A percentile compares a stretch with the other conserved stretches of the same genome.
phyloP scores from a whole-genome alignment of 768 basidiomycete genomes.

The Mycena galericulata region DNA sequence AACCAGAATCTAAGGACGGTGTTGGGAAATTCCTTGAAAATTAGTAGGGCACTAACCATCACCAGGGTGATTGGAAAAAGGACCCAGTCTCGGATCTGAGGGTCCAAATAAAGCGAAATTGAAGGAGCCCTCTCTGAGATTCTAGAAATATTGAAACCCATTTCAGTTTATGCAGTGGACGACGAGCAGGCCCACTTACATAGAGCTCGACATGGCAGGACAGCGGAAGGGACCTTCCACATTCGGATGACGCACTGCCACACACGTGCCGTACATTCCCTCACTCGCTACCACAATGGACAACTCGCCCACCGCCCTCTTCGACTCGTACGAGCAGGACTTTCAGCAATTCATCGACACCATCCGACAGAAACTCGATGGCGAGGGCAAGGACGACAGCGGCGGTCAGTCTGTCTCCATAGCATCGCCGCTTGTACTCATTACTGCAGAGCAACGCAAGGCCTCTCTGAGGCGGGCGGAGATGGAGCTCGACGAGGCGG shows the following conservation, averaged over 20 bases:
- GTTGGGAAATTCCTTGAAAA: conserved; percentile 4
- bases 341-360: conserved; percentile 85
- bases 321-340: conserved; percentile 93
- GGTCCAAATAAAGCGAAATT: conserved; percentile 91
- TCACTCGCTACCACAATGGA: conserved; percentile 65
- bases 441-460: conserved; percentile 78
- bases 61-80: conserved; percentile 97
- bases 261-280: conserved; percentile 21
- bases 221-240: neutral
- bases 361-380: conserved; percentile 83
- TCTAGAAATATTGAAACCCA: conserved; percentile 55
- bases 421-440: conserved; percentile 16
- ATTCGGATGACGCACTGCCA: conserved; percentile 26
- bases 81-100: conserved; percentile 95
- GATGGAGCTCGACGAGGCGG: conserved; percentile 97
- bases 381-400: conserved; percentile 70
- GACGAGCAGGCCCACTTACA: conserved; percentile 49
- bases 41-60: conserved; percentile 70
- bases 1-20: conserved; percentile 78
- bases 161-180: neutral
- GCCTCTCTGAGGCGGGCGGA: conserved; percentile 85
- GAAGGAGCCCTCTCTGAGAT: too few species aligned
- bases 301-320: conserved; percentile 85
- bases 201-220: conserved; percentile 56
- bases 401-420: conserved; percentile 66